A percentile compares a stretch with the other conserved stretches of the same genome.
Conservation (phyloP, 768 basidiomycete species). For the Russula earlei region DNA sequence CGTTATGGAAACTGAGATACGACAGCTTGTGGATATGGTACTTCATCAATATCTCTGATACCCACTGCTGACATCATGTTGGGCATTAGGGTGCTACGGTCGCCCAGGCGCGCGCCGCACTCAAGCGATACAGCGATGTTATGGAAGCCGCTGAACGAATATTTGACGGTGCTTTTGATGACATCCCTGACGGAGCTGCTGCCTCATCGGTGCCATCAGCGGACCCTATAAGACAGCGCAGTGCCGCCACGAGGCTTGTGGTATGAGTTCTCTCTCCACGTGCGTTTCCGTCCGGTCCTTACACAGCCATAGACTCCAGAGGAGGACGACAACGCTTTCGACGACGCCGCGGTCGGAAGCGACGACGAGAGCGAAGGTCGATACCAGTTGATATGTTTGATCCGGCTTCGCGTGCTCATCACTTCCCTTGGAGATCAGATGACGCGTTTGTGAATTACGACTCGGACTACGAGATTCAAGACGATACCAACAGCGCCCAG, state of each 20-base stretch:
- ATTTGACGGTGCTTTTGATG: constrained; percentile 77
- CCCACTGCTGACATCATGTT: not conserved
- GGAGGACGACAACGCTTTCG: constrained; percentile 41
- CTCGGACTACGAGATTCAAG: constrained; percentile 56
- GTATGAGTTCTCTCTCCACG: constrained; percentile 1
- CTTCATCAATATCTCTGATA: not conserved
- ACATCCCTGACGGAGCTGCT: constrained; percentile 50
- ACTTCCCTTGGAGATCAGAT: constrained; percentile 21
- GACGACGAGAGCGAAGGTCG: constrained; percentile 46
- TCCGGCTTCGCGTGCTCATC: not conserved
- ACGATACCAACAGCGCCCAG: constrained; percentile 32
- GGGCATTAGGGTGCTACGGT: constrained; percentile 62
- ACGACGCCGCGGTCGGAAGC: constrained; percentile 36
- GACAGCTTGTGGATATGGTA: constrained; percentile 32
- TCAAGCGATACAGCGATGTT: constrained; percentile 77
- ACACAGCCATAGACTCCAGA: constrained; percentile 44
- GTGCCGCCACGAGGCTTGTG: constrained; percentile 9
- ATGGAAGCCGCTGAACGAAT: constrained; percentile 85
- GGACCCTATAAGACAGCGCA: not conserved
- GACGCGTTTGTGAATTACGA: constrained; percentile 74
- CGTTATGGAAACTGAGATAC: constrained; percentile 28
- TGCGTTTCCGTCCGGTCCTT: not conserved
- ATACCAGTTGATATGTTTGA: constrained; percentile 2
- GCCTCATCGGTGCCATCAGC: constrained; percentile 20
- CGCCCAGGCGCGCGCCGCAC: constrained; percentile 74